phyloP scores from a whole-genome alignment of 768 basidiomycete species.

The Phlegmacium glaucopus region DNA sequence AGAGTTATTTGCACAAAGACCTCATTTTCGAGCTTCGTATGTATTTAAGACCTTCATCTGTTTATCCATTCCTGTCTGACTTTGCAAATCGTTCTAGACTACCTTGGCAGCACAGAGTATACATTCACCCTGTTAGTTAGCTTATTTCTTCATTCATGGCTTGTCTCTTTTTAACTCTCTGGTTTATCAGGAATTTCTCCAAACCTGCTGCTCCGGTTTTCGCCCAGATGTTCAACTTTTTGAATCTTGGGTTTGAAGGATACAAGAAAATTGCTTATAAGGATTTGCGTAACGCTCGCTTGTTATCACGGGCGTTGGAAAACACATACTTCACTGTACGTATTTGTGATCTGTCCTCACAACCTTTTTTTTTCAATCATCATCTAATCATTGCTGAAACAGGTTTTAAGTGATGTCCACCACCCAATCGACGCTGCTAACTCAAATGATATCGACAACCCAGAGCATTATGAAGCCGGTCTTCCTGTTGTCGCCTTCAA shows the following conservation, averaged over 20 bases:
- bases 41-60: conserved; percentile 1
- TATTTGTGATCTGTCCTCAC: not conserved
- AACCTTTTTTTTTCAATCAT: too few species aligned
- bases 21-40: conserved; percentile 61
- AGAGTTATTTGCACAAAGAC: conserved; percentile 55
- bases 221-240: conserved; percentile 58
- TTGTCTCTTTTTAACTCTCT: too few species aligned
- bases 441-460: conserved; percentile 29
- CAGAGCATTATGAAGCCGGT: conserved; percentile 46
- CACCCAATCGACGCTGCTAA: conserved; percentile 23
- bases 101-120: conserved; percentile 58
- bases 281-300: conserved; percentile 53
- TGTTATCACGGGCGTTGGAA: conserved; percentile 56
- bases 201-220: conserved; percentile 57
- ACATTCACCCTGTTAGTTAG: conserved; percentile 52
- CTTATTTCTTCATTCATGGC: not conserved
- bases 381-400: not conserved
- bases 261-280: conserved; percentile 42
- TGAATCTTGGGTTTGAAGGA: conserved; percentile 55
- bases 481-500: conserved; percentile 64
- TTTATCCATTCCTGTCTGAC: conserved; percentile 2
- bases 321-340: conserved; percentile 45
- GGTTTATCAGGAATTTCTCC: conserved; percentile 46
- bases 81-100: conserved; percentile 28
- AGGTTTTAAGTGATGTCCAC: conserved; percentile 52